A percentile compares a stretch with the other conserved stretches of the same genome.
Conservation (phyloP, 345 rosid genomes). For the Diplotaxis tenuifolia region DNA sequence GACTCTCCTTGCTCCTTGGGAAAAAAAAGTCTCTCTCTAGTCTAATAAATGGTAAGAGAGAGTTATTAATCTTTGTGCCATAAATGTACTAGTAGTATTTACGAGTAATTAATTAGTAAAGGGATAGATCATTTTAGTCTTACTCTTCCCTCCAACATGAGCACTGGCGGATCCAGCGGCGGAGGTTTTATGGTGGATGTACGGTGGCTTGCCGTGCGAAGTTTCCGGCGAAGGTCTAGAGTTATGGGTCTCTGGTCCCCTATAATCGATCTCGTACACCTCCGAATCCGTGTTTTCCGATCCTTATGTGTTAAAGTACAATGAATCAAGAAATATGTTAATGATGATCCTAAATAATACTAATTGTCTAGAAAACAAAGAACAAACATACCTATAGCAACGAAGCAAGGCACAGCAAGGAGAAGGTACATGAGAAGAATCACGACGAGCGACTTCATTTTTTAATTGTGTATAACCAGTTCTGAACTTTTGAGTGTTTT, state of each 20-base stretch:
- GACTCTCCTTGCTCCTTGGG: background rate
- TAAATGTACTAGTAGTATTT: background rate
- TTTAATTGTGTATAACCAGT: background rate
- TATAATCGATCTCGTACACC: constrained; percentile 38
- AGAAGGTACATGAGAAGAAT: constrained; percentile 21
- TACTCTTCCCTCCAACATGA: constrained; percentile 32
- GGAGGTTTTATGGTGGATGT: constrained; percentile 38
- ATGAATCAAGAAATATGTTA: background rate
- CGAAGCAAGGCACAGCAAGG: constrained; percentile 18
- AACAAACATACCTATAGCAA: constrained; percentile 22
- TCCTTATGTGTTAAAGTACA: constrained; percentile 8
- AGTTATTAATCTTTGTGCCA: background rate
- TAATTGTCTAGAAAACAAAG: background rate
- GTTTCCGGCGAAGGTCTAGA: constrained; percentile 39
- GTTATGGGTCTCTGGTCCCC: constrained; percentile 43
- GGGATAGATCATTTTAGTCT: no score
- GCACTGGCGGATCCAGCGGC: constrained; percentile 18
- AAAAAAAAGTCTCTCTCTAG: constrained; percentile 7
- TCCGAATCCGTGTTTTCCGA: constrained; percentile 18
- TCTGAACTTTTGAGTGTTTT: constrained; percentile 3
- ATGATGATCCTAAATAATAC: background rate
- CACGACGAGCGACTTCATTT: constrained; percentile 33
- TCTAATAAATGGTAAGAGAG: constrained; percentile 10
- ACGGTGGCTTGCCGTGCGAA: constrained; percentile 32
- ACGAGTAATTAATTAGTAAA: background rate